These are phyloP conservation scores for Acer campestre DNA, from an alignment of 345 rosid species.

Conservation along the genomic window DNA sequence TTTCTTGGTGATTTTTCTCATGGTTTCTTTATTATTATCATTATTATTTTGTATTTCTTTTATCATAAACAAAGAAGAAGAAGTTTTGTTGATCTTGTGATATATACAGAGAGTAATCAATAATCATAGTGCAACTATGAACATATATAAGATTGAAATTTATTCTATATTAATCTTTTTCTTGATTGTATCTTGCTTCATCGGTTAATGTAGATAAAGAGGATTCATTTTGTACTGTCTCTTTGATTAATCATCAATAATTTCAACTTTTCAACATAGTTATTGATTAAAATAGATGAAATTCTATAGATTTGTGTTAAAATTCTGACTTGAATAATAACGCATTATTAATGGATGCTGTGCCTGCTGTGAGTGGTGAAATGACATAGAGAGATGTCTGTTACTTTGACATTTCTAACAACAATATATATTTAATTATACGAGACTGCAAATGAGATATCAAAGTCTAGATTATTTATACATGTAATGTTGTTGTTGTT, in stretches of 20 bases:
- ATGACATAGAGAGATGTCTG: slow-evolving; percentile 32
- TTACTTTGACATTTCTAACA: slow-evolving; percentile 22
- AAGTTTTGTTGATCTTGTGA: slow-evolving; percentile 8
- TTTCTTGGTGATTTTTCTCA: neutral
- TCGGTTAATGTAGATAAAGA: neutral
- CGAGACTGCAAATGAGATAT: no score
- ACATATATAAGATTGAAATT: neutral
- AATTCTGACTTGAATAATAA: neutral
- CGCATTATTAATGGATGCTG: slow-evolving; percentile 1
- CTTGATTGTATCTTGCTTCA: no score
- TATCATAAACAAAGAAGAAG: neutral
- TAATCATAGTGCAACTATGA: neutral
- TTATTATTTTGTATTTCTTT: neutral
- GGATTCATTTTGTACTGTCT: neutral
- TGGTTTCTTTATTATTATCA: neutral
- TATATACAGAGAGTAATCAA: neutral
- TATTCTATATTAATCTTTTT: neutral
- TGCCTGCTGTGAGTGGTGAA: neutral
- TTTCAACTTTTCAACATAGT: no score
- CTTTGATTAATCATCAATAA: no score
- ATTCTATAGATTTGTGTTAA: neutral
- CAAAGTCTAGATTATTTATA: no score
- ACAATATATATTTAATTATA: neutral
- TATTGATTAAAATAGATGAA: no score
- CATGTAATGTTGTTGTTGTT: no score